These are phyloP conservation scores for Globisporangium cederbergense DNA, from an alignment of 352 stramenopile genomes.

Conservation along the genomic window DNA sequence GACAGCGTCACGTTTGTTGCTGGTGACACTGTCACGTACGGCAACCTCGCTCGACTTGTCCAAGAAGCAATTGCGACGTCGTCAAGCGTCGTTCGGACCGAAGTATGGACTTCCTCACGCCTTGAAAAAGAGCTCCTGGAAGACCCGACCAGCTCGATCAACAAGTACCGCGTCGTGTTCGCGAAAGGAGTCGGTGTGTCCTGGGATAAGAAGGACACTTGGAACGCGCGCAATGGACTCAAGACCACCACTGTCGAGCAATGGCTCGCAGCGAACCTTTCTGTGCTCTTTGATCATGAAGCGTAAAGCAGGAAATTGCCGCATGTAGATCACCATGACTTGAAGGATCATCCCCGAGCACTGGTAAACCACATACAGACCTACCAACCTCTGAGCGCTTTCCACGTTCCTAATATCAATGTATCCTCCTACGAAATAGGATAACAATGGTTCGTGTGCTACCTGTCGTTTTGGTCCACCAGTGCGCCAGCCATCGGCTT, in stretches of 20 bases:
- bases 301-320: neutral
- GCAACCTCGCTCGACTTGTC: neutral
- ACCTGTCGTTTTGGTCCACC: no score
- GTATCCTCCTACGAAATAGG: no score
- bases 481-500: no score
- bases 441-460: no score
- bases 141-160: slow-evolving; percentile 10
- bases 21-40: slow-evolving; percentile 16
- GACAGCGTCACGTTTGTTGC: slow-evolving; percentile 14
- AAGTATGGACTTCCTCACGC: neutral
- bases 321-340: no score
- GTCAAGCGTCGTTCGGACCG: neutral
- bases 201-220: slow-evolving; percentile 1
- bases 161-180: slow-evolving; percentile 16
- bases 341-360: no score
- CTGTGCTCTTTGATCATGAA: neutral
- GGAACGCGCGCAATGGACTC: neutral
- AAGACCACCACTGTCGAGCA: neutral
- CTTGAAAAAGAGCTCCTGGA: slow-evolving; percentile 6
- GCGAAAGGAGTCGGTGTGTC: neutral
- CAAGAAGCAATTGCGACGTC: neutral
- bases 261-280: neutral
- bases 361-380: no score
- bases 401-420: no score
- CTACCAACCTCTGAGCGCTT: no score